Evolutionary conservation across 208 protist species (phyloP), one percentile per base, ranked within the genome.

Genomic region (Herpetomonas muscarum): DNA sequence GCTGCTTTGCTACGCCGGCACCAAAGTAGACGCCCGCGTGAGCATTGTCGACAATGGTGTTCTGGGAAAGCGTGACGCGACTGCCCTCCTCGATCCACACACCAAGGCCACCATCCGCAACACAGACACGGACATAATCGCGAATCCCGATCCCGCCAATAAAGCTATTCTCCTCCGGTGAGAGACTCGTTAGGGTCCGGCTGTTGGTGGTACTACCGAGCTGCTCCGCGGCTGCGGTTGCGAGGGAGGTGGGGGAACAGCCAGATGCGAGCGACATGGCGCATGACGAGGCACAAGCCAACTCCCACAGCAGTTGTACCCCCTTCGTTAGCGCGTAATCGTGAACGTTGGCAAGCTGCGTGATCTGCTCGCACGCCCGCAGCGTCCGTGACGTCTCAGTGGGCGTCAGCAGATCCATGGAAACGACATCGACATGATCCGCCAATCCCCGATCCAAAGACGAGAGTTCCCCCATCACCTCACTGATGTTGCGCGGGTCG

Each of bases 61-160:
- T 90, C 15, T 57, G 67, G 3, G 41, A 45, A 5, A 94, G 31
- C 10, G 74, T 75, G 1, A 78, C 78, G 55, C 74, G 74, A 39
- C 78, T 88, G 34, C 78, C 85, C 7, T 72, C 60, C 48, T 81
- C 78, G 7, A 92, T 47, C 85, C 85, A 94, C 19, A 76, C 82
- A 6, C 88, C 88, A 9, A 94, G 63, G 19, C 88, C 88, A 25
- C 87, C 87, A 55, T 94, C 80, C 0, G 80, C 68, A 0, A 67
- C 70, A 67, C 75, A 85, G 6, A 82, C 51, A 13, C 71, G 65
- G n/a, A 79, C 70, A 46, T 81, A 85, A 12, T 70, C 64, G 6
- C 70, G 54, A n/a, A 83, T 34, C 12, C 54, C 69, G 2, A 83
- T 34, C 7, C 74, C 74, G 21, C 70, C 72, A 2, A 83, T 24